These are phyloP conservation scores for Gloeopeniophorella convolvens DNA, from an alignment of 768 basidiomycete species.

Conservation along the genomic window DNA sequence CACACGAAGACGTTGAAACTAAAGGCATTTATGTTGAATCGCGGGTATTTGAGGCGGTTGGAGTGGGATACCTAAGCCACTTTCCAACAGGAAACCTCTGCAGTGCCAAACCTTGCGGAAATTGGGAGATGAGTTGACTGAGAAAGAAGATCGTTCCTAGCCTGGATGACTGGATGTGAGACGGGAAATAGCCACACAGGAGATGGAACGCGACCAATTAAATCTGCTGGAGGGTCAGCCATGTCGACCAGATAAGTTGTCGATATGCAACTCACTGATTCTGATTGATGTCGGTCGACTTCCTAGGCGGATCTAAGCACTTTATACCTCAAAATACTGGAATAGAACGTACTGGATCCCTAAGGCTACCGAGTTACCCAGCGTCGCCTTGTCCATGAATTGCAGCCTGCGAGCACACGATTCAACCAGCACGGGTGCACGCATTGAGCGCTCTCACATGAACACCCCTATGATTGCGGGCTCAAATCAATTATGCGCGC, in stretches of 20 bases:
- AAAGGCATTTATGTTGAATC: neutral
- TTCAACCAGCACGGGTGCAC: neutral
- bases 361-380: conserved; percentile 60
- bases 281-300: conserved; percentile 54
- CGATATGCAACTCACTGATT: conserved; percentile 40
- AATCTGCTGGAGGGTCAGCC: conserved; percentile 42
- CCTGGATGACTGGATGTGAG: conserved; percentile 30
- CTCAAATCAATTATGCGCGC: no score
- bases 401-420: conserved; percentile 47
- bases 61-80: conserved; percentile 60
- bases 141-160: conserved; percentile 72
- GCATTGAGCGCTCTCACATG: neutral
- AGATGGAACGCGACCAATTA: conserved; percentile 67
- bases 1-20: conserved; percentile 65
- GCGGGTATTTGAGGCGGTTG: neutral
- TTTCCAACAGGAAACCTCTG: conserved; percentile 73
- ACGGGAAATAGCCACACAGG: no score
- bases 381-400: conserved; percentile 72
- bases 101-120: conserved; percentile 65
- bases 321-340: neutral
- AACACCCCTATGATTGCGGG: neutral
- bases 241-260: neutral
- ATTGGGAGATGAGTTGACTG: conserved; percentile 64
- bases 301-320: conserved; percentile 29
- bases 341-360: conserved; percentile 49